Conservation (phyloP, 2,329 filamentous ascomycete genomes). For the Lecanicillium sp. region DNA sequence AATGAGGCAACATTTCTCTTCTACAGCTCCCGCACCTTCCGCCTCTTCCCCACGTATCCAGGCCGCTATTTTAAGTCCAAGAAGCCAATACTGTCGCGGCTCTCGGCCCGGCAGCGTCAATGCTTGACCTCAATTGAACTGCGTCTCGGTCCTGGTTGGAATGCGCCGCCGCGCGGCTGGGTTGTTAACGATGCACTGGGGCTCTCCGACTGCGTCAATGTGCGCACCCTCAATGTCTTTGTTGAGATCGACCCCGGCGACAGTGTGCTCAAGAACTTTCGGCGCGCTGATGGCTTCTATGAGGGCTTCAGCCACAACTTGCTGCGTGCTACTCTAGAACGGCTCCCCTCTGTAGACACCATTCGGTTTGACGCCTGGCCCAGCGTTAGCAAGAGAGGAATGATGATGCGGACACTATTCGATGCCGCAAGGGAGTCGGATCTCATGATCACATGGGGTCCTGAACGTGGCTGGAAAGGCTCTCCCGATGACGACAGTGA, state of each 20-base stretch:
- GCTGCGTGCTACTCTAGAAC: slow-evolving; percentile 46
- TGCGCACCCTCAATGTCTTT: slow-evolving; percentile 56
- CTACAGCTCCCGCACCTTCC: slow-evolving; percentile 55
- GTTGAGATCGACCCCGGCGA: slow-evolving; percentile 67
- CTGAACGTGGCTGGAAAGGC: slow-evolving; percentile 58
- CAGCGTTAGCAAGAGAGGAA: slow-evolving; percentile 56
- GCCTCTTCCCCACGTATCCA: slow-evolving; percentile 58
- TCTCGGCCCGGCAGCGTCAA: slow-evolving; percentile 52
- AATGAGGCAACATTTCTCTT: slow-evolving; percentile 58
- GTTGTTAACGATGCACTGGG: slow-evolving; percentile 58
- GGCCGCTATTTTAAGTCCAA: slow-evolving; percentile 66
- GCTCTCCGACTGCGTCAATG: slow-evolving; percentile 51
- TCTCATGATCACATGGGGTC: slow-evolving; percentile 58
- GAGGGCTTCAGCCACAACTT: slow-evolving; percentile 56
- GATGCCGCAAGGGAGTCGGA: slow-evolving; percentile 39
- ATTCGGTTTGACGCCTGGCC: slow-evolving; percentile 65
- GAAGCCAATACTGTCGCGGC: slow-evolving; percentile 59
- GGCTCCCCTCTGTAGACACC: slow-evolving; percentile 45
- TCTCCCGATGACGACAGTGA: slow-evolving; percentile 28
- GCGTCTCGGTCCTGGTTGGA: slow-evolving; percentile 67
- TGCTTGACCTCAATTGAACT: slow-evolving; percentile 59
- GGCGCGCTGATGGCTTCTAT: slow-evolving; percentile 60
- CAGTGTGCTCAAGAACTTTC: slow-evolving; percentile 59
- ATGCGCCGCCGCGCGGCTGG: slow-evolving; percentile 62
- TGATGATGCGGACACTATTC: slow-evolving; percentile 56